A percentile compares a stretch with the other conserved stretches of the same genome.
Conservation (phyloP, 208 protist species). For the Naegleria gruberi region DNA sequence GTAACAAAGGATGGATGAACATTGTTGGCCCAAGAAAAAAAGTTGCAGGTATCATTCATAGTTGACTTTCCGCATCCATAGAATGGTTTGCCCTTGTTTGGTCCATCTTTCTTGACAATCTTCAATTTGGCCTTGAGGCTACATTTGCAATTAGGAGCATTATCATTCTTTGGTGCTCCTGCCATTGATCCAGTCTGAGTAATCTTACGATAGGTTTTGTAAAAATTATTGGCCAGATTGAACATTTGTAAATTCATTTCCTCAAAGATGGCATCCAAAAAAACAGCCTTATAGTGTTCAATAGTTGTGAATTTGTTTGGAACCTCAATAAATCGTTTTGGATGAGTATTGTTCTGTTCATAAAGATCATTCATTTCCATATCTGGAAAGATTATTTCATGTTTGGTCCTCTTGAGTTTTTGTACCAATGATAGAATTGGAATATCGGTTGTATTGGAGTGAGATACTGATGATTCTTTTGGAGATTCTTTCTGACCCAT, state of each 20-base stretch:
- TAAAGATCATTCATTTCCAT: neutral
- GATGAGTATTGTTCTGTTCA: neutral
- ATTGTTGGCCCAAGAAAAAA: constrained; percentile 21
- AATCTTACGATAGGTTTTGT: neutral
- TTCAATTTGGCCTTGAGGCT: neutral
- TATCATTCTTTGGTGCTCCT: neutral
- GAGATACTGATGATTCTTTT: neutral
- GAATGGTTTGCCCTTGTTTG: constrained; percentile 23
- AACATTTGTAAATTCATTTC: constrained; percentile 17
- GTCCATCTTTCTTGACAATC: constrained; percentile 12
- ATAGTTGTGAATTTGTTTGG: neutral
- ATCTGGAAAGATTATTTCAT: neutral
- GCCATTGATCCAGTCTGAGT: neutral
- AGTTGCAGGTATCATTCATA: neutral
- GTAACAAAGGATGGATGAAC: neutral
- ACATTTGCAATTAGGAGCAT: neutral
- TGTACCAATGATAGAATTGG: neutral
- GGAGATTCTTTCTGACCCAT: neutral
- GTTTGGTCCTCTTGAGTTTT: neutral
- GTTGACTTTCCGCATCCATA: neutral
- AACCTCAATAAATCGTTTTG: neutral
- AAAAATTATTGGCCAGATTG: neutral
- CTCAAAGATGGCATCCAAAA: neutral
- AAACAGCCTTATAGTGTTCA: neutral
- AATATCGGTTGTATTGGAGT: neutral